phyloP scores from a whole-genome alignment of 2,329 filamentous ascomycete species.

The Talaromyces funiculosus region DNA sequence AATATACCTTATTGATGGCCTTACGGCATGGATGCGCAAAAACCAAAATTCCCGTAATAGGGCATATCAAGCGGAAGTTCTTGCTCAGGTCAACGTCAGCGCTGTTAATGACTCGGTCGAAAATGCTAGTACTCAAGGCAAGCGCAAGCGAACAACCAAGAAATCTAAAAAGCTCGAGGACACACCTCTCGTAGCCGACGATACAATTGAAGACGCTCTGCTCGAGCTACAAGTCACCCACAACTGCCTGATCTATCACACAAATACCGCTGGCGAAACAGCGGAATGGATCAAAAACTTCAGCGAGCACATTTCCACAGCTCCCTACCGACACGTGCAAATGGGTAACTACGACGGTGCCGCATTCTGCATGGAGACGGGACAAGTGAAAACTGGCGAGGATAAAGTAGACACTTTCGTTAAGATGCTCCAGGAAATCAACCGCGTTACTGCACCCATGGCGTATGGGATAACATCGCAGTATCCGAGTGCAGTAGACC shows the following conservation, averaged over 20 bases:
- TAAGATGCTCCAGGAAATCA: conserved; percentile 71
- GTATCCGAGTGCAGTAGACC: conserved; percentile 53
- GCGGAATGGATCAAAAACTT: conserved; percentile 68
- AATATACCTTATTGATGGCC: conserved; percentile 68
- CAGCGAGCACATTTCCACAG: conserved; percentile 72
- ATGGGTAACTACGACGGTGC: conserved; percentile 43
- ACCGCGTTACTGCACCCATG: conserved; percentile 64
- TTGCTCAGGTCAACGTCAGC: conserved; percentile 40
- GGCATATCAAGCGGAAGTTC: conserved; percentile 61
- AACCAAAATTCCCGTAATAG: conserved; percentile 63
- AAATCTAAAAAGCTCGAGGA: conserved; percentile 38
- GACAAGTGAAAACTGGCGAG: conserved; percentile 67
- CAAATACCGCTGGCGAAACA: conserved; percentile 54
- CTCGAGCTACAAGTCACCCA: conserved; percentile 65
- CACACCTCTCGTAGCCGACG: conserved; percentile 57
- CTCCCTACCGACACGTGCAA: conserved; percentile 58
- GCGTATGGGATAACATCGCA: conserved; percentile 62
- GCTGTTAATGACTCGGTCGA: conserved; percentile 32
- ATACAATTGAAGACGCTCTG: conserved; percentile 64
- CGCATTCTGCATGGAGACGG: conserved; percentile 73
- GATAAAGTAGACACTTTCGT: conserved; percentile 62
- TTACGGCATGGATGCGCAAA: conserved; percentile 61
- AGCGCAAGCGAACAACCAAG: conserved; percentile 11
- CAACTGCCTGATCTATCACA: conserved; percentile 65
- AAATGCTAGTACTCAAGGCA: conserved; percentile 22